Evolutionary conservation across 2,329 filamentous ascomycete species (phyloP).

Genomic region (Colletotrichum noveboracense): DNA sequence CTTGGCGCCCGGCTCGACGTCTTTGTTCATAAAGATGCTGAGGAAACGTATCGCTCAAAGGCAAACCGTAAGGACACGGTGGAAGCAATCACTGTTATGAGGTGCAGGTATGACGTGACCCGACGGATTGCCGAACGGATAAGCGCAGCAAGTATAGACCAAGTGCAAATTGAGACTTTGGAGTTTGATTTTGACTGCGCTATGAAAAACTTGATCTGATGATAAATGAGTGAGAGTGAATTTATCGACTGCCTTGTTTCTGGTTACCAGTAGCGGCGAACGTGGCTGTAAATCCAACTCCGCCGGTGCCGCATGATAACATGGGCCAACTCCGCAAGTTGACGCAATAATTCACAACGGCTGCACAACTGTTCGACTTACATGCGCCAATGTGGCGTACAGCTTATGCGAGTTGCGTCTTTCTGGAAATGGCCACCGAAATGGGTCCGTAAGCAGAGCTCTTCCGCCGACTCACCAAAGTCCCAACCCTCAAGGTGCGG

Average conservation of each 20-base stretch:
- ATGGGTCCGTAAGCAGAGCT: neutral
- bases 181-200: neutral
- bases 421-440: accelerated
- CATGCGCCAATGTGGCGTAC: neutral
- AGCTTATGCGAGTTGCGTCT: neutral
- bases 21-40: neutral
- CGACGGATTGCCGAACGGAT: neutral
- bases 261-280: neutral
- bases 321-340: neutral
- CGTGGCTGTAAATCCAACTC: neutral
- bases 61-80: neutral
- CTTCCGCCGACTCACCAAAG: neutral
- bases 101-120: neutral
- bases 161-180: neutral
- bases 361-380: accelerated
- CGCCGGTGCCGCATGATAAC: too few relatives aligned
- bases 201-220: accelerated
- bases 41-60: neutral
- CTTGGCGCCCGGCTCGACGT: neutral
- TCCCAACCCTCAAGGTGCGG: neutral
- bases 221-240: neutral
- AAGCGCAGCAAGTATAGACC: accelerated
- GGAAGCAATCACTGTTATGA: accelerated
- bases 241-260: neutral
- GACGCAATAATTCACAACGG: accelerated